These are phyloP conservation scores for Plantago coronopus DNA, from an alignment of 305 asterid species.

Conservation along the genomic window DNA sequence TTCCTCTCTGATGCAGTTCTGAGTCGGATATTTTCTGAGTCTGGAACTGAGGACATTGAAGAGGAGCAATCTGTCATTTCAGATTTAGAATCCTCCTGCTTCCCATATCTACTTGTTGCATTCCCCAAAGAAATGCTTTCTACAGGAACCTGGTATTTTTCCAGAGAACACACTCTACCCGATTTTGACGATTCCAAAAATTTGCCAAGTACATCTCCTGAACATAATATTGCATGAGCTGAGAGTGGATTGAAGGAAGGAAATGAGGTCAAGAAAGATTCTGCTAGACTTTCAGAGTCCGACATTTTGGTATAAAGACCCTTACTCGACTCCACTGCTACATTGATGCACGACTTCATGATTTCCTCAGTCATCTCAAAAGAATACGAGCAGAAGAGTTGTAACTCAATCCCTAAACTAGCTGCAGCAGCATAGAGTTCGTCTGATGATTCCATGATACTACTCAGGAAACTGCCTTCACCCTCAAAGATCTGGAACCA, in stretches of 20 bases:
- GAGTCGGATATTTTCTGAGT: conserved; percentile 46
- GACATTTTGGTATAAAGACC: conserved; percentile 64
- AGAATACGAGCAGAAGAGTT: conserved; percentile 76
- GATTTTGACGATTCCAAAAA: conserved; percentile 60
- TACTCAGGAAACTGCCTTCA: conserved; percentile 54
- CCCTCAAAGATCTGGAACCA: conserved; percentile 89
- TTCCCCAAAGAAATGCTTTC: conserved; percentile 67
- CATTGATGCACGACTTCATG: conserved; percentile 68
- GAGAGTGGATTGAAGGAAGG: conserved; percentile 94
- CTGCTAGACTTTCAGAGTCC: conserved; percentile 84
- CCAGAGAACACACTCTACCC: conserved; percentile 50
- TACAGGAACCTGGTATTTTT: conserved; percentile 58
- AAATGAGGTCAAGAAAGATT: conserved; percentile 81
- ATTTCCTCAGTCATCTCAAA: conserved; percentile 81
- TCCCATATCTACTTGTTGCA: conserved; percentile 68
- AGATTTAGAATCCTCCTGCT: conserved; percentile 85
- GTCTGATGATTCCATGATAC: conserved; percentile 91
- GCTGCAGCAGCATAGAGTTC: conserved; percentile 96
- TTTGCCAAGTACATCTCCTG: conserved; percentile 53
- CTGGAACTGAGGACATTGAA: conserved; percentile 65
- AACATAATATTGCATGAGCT: conserved; percentile 89
- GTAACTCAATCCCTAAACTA: conserved; percentile 83
- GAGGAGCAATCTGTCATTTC: conserved; percentile 93
- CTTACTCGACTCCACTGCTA: conserved; percentile 44
- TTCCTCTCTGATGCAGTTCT: conserved; percentile 42